Evolutionary conservation across 306 rosid genomes (phyloP).

Genomic region (Cucurbita maxima): DNA sequence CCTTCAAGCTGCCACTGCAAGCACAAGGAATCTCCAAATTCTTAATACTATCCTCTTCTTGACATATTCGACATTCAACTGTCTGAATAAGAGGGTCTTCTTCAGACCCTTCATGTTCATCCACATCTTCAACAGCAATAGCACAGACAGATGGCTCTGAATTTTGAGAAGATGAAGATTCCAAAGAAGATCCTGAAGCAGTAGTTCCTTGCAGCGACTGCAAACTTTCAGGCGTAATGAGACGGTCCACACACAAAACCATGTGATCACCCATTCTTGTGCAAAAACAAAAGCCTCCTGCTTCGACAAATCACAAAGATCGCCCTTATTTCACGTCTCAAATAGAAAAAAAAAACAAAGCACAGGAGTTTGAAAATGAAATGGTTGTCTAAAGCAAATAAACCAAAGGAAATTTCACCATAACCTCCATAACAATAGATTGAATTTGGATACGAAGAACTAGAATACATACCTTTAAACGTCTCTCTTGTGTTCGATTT

Average conservation of each 20-base stretch:
- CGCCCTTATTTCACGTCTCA: background rate
- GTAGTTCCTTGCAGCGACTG: conserved; percentile 20
- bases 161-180: conserved; percentile 1
- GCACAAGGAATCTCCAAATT: conserved; percentile 85
- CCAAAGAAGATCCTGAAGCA: conserved; percentile 15
- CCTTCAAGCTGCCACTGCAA: conserved; percentile 96
- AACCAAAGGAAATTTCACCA: background rate
- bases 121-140: conserved; percentile 11
- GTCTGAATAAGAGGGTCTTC: conserved; percentile 63
- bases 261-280: conserved; percentile 72
- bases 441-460: background rate
- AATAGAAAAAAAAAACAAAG: background rate
- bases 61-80: conserved; percentile 95
- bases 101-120: conserved; percentile 19
- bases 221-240: conserved; percentile 24
- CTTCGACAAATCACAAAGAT: background rate
- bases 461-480: background rate
- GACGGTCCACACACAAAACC: conserved; percentile 64
- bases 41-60: conserved; percentile 63
- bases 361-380: background rate
- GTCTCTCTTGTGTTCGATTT: background rate
- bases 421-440: background rate
- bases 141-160: conserved; percentile 1
- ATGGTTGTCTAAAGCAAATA: background rate
- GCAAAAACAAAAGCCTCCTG: conserved; percentile 9